Base-by-base conservation (phyloP, 2,329 filamentous ascomycete species). In the Nothophaeocryptopus gaeumannii region DNA sequence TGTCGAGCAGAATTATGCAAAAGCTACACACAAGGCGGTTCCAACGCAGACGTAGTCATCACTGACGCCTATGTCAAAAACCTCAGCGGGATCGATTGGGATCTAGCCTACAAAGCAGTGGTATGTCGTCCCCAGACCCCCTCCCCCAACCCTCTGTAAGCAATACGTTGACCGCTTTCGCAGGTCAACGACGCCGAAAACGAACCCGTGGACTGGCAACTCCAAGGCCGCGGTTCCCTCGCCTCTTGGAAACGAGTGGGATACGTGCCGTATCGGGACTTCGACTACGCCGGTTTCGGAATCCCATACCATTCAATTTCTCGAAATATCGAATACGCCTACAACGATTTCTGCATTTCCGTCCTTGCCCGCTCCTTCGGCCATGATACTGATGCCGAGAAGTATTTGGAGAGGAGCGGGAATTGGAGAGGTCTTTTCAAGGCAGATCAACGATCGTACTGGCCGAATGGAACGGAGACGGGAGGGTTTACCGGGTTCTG, bases 391-490 rank as follows among this genome's bases (percentile, higher is more conserved):
- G 79, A 84, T 35, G 77, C 79, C 2, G 53, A 68, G 2, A 82
- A 74, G 47, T 88, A 88, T 57, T 72, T 86, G 26, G 70, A 76
- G 38, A 78, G 84, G 8, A 85, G 82, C 0, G 74, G 77, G 12
- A 84, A 86, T 60, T 89, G 85, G 85, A 76, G 81, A n/a, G 86
- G 86, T 61, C 84, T 88, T 56, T 88, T 83, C 84, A 83, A 88
- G 62, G 63, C 76, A 0, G 64, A 78, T 39, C 75, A 80, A 38
- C 73, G 71, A 1, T 80, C 80, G 0, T 71, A 84, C 47, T 51
- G 39, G 46, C 34, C 42, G 15, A 78, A 79, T 47, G 81, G 80
- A 0, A 72, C 63, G 0, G 71, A 85, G 54, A 86, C 83, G 0
- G 81, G 80, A 1, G 20, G 20, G 20, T 88, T 85, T 58, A 74